Evolutionary conservation across 1,139 yeast species (phyloP).

Genomic region (Spencermartinsiella ligniputridi): DNA sequence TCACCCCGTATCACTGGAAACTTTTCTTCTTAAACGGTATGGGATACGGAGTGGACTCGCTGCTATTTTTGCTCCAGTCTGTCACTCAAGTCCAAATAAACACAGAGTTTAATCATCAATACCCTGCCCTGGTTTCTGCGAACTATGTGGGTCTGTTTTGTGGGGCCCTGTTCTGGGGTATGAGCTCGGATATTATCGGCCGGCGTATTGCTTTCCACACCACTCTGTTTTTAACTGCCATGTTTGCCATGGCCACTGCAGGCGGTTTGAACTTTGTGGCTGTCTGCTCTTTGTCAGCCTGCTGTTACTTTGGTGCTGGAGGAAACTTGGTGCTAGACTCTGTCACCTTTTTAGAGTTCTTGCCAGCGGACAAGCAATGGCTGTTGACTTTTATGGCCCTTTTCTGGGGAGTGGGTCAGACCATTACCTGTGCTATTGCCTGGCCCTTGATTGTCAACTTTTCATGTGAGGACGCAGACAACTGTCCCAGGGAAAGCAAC

Average conservation of each 20-base stretch:
- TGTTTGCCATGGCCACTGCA: constrained; percentile 48
- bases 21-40: constrained; percentile 42
- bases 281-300: constrained; percentile 47
- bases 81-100: constrained; percentile 36
- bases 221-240: constrained; percentile 43
- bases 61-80: constrained; percentile 46
- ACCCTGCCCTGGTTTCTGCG: constrained; percentile 40
- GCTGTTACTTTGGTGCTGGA: constrained; percentile 36
- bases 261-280: constrained; percentile 45
- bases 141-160: constrained; percentile 34
- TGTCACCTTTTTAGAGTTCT: constrained; percentile 54
- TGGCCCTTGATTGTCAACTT: constrained; percentile 53
- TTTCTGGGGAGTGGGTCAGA: constrained; percentile 64
- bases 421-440: constrained; percentile 49
- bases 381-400: constrained; percentile 52
- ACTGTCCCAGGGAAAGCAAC: constrained; percentile 45
- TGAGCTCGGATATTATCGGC: constrained; percentile 51
- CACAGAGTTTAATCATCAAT: constrained; percentile 22
- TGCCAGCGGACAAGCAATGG: constrained; percentile 52
- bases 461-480: constrained; percentile 39
- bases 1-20: constrained; percentile 28
- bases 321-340: constrained; percentile 61
- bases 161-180: constrained; percentile 41
- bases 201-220: constrained; percentile 47
- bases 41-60: constrained; percentile 64